Percentiles rank a stretch among this genome's conserved stretches.
Evolutionary conservation across 176 grass and related monocot species (phyloP).

Genomic region (Echinochloa phyllopogon): DNA sequence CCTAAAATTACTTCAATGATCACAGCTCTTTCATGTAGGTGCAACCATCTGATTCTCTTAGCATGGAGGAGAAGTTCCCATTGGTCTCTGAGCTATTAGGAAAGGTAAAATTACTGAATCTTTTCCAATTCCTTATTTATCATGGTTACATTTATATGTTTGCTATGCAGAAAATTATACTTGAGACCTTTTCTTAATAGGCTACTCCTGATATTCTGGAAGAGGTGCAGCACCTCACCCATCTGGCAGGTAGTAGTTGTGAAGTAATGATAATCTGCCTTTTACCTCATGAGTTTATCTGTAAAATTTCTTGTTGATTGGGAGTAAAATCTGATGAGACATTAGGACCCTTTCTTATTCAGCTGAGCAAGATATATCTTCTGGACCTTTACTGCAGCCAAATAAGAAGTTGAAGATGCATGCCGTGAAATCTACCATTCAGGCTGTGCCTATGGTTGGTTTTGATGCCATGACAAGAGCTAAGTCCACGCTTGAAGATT

Average conservation of each 20-base stretch:
- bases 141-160: constrained; percentile 17
- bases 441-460: constrained; percentile 56
- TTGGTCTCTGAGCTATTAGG: constrained; percentile 61
- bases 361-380: constrained; percentile 47
- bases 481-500: constrained; percentile 92
- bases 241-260: constrained; percentile 45
- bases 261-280: constrained; percentile 19
- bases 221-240: constrained; percentile 43
- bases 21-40: constrained; percentile 34
- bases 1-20: not conserved
- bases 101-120: constrained; percentile 47
- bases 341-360: constrained; percentile 8
- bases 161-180: constrained; percentile 22
- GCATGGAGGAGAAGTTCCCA: constrained; percentile 49
- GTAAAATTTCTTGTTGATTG: not conserved
- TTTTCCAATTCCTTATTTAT: constrained; percentile 3
- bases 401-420: constrained; percentile 45
- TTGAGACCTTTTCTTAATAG: constrained; percentile 36
- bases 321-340: constrained; percentile 9
- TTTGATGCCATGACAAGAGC: constrained; percentile 75
- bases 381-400: constrained; percentile 20
- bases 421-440: constrained; percentile 35
- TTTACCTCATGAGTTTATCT: constrained; percentile 29
- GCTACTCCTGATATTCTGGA: constrained; percentile 55
- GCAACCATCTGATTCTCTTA: constrained; percentile 64